Percentiles rank a stretch among this genome's conserved stretches.
phyloP scores from a whole-genome alignment of 1,284 basidiomycete genomes.

The Neolentinus lepideus region DNA sequence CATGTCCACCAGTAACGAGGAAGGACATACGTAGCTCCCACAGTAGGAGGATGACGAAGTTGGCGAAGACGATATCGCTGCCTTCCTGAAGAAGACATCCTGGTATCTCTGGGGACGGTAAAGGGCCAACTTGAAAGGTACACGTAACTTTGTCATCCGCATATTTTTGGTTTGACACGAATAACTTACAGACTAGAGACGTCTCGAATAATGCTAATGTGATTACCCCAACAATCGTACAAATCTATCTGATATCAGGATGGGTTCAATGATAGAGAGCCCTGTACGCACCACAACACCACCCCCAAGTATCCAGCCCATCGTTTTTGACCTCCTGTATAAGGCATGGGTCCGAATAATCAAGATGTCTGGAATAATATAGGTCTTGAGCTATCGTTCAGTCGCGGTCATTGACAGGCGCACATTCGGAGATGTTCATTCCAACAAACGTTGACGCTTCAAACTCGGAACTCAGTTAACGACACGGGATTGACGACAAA shows the following conservation, averaged over 20 bases:
- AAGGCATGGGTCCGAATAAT: neutral
- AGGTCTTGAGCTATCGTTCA: neutral
- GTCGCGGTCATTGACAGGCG: neutral
- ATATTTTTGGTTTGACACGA: neutral
- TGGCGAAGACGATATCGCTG: neutral
- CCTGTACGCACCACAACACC: neutral
- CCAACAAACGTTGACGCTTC: neutral
- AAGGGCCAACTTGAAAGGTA: neutral
- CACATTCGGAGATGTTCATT: neutral
- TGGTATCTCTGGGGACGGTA: neutral
- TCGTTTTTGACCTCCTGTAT: neutral
- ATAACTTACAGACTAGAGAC: constrained; percentile 2
- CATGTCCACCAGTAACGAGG: neutral
- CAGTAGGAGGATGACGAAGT: neutral
- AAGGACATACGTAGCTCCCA: neutral
- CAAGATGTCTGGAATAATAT: neutral
- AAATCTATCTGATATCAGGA: neutral
- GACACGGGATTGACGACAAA: neutral
- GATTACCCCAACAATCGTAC: neutral
- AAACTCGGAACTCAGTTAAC: neutral
- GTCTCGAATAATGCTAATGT: neutral
- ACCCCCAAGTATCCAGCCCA: neutral
- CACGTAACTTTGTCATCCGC: neutral
- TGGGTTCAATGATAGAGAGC: neutral
- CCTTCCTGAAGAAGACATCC: neutral